Conservation (phyloP, 352 stramenopile species). For the Peronospora destructor region DNA sequence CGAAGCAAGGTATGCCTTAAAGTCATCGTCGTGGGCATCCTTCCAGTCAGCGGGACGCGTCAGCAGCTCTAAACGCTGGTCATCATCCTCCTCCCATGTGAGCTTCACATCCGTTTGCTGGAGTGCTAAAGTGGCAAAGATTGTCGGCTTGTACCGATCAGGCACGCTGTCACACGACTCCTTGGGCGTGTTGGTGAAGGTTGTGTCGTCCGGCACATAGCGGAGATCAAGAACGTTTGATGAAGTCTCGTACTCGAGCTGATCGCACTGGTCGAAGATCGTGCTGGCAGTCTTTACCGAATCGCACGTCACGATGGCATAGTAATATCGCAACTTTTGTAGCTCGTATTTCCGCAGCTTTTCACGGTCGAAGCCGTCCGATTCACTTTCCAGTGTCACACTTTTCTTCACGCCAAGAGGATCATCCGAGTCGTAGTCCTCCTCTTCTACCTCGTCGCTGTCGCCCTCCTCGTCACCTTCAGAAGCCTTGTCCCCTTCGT, state of each 20-base stretch:
- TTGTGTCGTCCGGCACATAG: conserved; percentile 89
- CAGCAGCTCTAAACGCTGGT: conserved; percentile 82
- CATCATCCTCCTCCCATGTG: conserved; percentile 94
- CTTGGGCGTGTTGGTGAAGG: conserved; percentile 86
- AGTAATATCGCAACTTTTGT: conserved; percentile 98
- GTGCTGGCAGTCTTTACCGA: conserved; percentile 85
- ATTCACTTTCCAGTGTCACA: conserved; percentile 42
- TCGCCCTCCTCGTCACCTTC: conserved; percentile 24
- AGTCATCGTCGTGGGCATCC: conserved; percentile 87
- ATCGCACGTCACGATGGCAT: conserved; percentile 93
- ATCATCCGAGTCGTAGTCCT: conserved; percentile 66
- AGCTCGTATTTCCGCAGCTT: conserved; percentile 95
- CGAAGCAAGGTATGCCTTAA: conserved; percentile 91
- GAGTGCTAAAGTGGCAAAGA: conserved; percentile 91
- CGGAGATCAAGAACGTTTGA: conserved; percentile 92
- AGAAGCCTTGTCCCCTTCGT: conserved; percentile 21
- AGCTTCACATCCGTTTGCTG: conserved; percentile 90
- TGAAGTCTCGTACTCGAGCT: conserved; percentile 96
- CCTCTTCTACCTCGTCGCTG: conserved; percentile 29
- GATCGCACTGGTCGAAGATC: conserved; percentile 94
- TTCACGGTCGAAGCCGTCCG: conserved; percentile 88
- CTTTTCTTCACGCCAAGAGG: conserved; percentile 60
- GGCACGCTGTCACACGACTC: conserved; percentile 77
- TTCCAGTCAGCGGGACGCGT: conserved; percentile 74
- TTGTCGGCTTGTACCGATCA: conserved; percentile 90